Evolutionary conservation across 805 yeast species (phyloP).

Genomic region (Lachancea mirantina): DNA sequence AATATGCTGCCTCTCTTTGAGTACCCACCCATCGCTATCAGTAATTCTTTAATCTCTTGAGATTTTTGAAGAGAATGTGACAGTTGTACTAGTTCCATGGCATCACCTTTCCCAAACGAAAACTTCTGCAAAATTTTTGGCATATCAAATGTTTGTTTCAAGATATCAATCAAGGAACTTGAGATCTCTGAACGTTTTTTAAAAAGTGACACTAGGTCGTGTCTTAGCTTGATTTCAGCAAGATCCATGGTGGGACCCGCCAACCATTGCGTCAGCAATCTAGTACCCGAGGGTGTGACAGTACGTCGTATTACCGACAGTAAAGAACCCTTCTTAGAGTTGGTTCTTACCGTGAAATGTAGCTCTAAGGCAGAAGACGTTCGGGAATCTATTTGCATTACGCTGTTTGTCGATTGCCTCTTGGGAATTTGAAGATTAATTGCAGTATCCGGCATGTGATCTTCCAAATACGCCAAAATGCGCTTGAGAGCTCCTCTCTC

Average conservation of each 20-base stretch:
- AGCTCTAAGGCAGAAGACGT: constrained; percentile 74
- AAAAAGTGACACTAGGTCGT: constrained; percentile 42
- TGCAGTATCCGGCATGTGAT: constrained; percentile 62
- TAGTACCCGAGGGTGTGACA: constrained; percentile 71
- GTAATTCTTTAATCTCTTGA: constrained; percentile 7
- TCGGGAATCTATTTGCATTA: constrained; percentile 73
- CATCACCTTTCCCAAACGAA: constrained; percentile 42
- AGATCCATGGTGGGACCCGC: constrained; percentile 66
- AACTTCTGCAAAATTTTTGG: constrained; percentile 52
- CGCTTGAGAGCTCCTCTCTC: constrained; percentile 58
- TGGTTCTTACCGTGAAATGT: constrained; percentile 49
- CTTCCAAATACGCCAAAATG: constrained; percentile 59
- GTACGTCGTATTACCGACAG: constrained; percentile 67
- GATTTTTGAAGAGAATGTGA: constrained; percentile 35
- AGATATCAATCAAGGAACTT: constrained; percentile 29
- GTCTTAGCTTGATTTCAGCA: constrained; percentile 49
- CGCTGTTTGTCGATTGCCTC: constrained; percentile 42
- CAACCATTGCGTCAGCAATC: constrained; percentile 76
- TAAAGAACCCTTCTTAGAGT: constrained; percentile 59
- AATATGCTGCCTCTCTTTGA: too few relatives aligned
- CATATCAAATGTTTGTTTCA: constrained; percentile 49
- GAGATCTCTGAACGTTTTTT: constrained; percentile 25
- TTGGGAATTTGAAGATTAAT: constrained; percentile 63
- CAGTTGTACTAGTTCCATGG: constrained; percentile 38
- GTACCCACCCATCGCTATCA: too few relatives aligned